Base-by-base conservation (phyloP, 2,329 filamentous ascomycete genomes). In the Verticillium longisporum region DNA sequence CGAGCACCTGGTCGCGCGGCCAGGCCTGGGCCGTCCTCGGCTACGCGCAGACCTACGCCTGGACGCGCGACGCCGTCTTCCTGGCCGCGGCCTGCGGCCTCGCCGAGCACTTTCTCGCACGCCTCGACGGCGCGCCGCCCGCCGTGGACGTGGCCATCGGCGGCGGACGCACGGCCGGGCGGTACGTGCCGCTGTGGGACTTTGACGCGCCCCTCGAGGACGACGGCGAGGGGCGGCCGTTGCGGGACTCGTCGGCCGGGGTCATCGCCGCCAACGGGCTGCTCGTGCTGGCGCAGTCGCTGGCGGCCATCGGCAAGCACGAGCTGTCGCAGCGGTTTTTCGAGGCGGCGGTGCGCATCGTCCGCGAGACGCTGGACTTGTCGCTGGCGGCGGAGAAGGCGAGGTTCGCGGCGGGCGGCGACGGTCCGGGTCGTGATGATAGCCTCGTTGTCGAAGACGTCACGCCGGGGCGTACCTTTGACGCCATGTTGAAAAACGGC, bases 21-120 rank as follows among this genome's bases (percentile, higher is more conserved):
- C 80, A 83, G 61, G 76, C 78, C 0, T 83, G 80, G 80, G 74
- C 73, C 0, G 77, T 82, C 7, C 68, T 80, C 53, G 80, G 80
- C 0, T 82, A 79, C 59, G 72, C 78, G 1, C 79, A 82, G 63
- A 78, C 77, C 0, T 82, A 80, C 61, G 70, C 66, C 31, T 81
- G 78, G 77, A 82, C 79, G 0, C 77, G 76, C 15, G 73, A 78
- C 3, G 31, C 61, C 0, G 65, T 60, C 0, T 82, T 80, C 56
- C 68, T 82, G 0, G 63, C 74, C 0, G 77, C 79, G 0, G 75
- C 81, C 0, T 74, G 76, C 5, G 72, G 73, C 0, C 71, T 78
- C 15, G 77, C 79, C 1, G 72, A 80, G 56, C 81, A 82, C 61
- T 84, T 83, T 62, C 61, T 83, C 2, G 57, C 67, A 0, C 68